Evolutionary conservation across 352 stramenopile genomes (phyloP).

Genomic region (Globisporangium middletonii): DNA sequence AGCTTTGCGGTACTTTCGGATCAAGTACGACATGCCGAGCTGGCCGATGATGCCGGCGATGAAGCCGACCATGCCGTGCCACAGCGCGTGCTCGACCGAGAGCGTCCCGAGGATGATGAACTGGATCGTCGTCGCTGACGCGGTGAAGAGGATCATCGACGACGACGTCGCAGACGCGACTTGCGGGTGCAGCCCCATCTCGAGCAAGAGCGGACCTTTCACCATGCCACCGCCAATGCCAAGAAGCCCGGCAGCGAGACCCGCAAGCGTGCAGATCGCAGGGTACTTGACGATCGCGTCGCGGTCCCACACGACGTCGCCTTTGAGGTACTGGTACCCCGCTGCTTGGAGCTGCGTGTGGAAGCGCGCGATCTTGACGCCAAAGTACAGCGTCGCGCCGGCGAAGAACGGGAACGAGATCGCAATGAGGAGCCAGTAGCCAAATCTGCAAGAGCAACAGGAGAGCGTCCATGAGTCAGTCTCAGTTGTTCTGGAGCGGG

Average conservation of each 20-base stretch:
- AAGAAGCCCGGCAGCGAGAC: conserved; percentile 63
- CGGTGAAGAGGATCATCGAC: conserved; percentile 93
- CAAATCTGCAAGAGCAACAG: conserved; percentile 6
- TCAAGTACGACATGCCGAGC: conserved; percentile 87
- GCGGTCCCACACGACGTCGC: conserved; percentile 93
- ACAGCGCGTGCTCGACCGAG: conserved; percentile 86
- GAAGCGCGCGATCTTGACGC: conserved; percentile 53
- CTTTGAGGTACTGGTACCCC: conserved; percentile 92
- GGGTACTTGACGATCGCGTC: conserved; percentile 85
- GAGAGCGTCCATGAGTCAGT: no score
- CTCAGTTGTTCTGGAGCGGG: no score
- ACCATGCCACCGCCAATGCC: conserved; percentile 92
- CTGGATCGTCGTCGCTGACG: conserved; percentile 91
- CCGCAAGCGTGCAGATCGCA: conserved; percentile 60
- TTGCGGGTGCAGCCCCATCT: conserved; percentile 85
- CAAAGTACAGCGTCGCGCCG: conserved; percentile 68
- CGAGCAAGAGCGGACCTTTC: conserved; percentile 84
- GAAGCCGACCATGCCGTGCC: conserved; percentile 91
- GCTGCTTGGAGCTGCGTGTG: conserved; percentile 55
- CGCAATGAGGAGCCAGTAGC: conserved; percentile 60
- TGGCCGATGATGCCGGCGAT: conserved; percentile 89
- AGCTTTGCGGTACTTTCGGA: conserved; percentile 87
- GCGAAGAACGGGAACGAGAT: conserved; percentile 72
- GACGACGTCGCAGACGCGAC: conserved; percentile 87
- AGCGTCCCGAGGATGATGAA: conserved; percentile 94